These are phyloP conservation scores for Suhomyces atakaporum DNA, from an alignment of 1,139 yeast genomes.

Conservation along the genomic window DNA sequence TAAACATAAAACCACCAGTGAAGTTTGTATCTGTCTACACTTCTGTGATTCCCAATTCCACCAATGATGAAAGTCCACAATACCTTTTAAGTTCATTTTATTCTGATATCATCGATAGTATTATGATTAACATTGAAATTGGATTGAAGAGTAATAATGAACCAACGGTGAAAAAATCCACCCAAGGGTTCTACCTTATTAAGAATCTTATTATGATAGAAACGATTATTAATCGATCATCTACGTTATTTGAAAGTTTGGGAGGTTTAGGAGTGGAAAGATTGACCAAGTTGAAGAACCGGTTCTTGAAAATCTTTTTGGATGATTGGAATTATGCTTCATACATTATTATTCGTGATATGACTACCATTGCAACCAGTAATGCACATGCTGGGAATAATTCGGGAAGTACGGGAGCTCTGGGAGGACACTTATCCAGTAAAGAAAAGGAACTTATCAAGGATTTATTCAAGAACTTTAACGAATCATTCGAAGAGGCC, in stretches of 20 bases:
- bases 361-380: conserved; percentile 55
- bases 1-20: conserved; percentile 56
- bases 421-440: conserved; percentile 36
- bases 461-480: conserved; percentile 80
- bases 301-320: conserved; percentile 73
- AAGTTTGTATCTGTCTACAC: conserved; percentile 53
- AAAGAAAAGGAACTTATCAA: conserved; percentile 85
- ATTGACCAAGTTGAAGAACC: conserved; percentile 66
- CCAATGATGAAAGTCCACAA: conserved; percentile 40
- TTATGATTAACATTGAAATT: conserved; percentile 60
- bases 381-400: conserved; percentile 41
- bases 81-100: conserved; percentile 63
- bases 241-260: conserved; percentile 51
- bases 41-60: conserved; percentile 42
- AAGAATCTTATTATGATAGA: conserved; percentile 76
- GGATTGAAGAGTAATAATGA: conserved; percentile 44
- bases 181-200: conserved; percentile 69
- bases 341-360: conserved; percentile 66
- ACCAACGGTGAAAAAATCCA: conserved; percentile 44
- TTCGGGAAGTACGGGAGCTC: conserved; percentile 20
- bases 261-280: conserved; percentile 69
- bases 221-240: conserved; percentile 66
- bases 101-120: conserved; percentile 75
- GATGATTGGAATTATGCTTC: conserved; percentile 87
- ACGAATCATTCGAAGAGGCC: conserved; percentile 78